phyloP scores from a whole-genome alignment of 116 monocot genomes.

The Trichopus zeylanicus region DNA sequence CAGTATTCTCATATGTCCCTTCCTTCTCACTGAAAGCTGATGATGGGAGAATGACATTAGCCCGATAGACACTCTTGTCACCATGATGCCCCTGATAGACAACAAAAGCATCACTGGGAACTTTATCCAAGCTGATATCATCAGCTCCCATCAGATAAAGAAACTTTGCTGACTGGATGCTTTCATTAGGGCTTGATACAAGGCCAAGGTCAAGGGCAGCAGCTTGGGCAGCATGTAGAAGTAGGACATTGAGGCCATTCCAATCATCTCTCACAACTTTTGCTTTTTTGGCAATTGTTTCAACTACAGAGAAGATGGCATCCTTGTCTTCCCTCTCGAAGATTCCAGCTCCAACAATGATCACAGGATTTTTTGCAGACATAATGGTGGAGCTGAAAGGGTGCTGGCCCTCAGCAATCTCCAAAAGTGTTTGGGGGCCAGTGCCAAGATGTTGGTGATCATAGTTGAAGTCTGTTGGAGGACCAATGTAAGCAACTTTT shows the following conservation, averaged over 20 bases:
- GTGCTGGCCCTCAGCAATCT: slow-evolving; percentile 79
- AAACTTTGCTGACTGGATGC: slow-evolving; percentile 62
- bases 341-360: slow-evolving; percentile 74
- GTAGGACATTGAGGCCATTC: slow-evolving; percentile 85
- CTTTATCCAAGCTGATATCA: slow-evolving; percentile 48
- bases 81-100: slow-evolving; percentile 98
- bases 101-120: slow-evolving; percentile 88
- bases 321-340: slow-evolving; percentile 71
- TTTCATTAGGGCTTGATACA: slow-evolving; percentile 36
- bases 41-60: slow-evolving; percentile 84
- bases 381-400: slow-evolving; percentile 73
- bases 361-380: slow-evolving; percentile 77
- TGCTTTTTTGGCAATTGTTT: slow-evolving; percentile 48
- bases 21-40: slow-evolving; percentile 97
- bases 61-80: slow-evolving; percentile 85
- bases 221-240: slow-evolving; percentile 87
- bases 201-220: slow-evolving; percentile 93
- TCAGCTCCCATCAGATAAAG: slow-evolving; percentile 95
- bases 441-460: slow-evolving; percentile 73
- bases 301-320: slow-evolving; percentile 54
- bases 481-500: slow-evolving; percentile 91
- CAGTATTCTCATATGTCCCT: slow-evolving; percentile 94
- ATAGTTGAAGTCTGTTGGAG: slow-evolving; percentile 75
- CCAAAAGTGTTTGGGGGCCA: slow-evolving; percentile 68
- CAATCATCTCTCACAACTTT: slow-evolving; percentile 61